Conservation (phyloP, 495 filamentous ascomycete genomes). For the Tuber umbilicatum region DNA sequence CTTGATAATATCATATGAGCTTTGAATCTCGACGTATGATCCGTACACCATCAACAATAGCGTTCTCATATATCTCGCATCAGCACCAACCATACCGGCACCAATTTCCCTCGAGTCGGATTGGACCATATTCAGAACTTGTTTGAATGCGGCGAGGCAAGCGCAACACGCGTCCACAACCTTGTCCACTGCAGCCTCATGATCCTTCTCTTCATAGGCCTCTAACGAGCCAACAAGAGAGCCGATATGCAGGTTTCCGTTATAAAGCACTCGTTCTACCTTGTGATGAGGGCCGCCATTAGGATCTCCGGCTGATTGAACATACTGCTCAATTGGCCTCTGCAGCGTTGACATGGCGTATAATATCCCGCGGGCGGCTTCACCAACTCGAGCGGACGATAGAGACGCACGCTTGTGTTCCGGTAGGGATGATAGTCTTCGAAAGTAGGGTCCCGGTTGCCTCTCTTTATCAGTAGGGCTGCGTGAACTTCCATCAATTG, state of each 20-base stretch:
- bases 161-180: slow-evolving; percentile 60
- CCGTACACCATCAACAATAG: slow-evolving; percentile 74
- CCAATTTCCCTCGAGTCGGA: slow-evolving; percentile 65
- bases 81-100: slow-evolving; percentile 51
- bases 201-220: slow-evolving; percentile 38
- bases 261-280: slow-evolving; percentile 37
- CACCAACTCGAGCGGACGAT: slow-evolving; percentile 59
- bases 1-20: slow-evolving; percentile 35
- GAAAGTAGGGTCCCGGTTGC: slow-evolving; percentile 55
- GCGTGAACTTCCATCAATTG: slow-evolving; percentile 16
- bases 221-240: slow-evolving; percentile 38
- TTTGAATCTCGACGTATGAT: slow-evolving; percentile 65
- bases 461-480: slow-evolving; percentile 45
- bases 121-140: slow-evolving; percentile 64
- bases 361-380: slow-evolving; percentile 77
- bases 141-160: slow-evolving; percentile 68
- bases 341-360: slow-evolving; percentile 57
- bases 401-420: slow-evolving; percentile 64
- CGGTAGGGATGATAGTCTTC: slow-evolving; percentile 74
- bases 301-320: slow-evolving; percentile 32
- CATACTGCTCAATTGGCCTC: slow-evolving; percentile 39
- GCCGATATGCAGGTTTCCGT: slow-evolving; percentile 37
- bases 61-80: slow-evolving; percentile 72
- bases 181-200: slow-evolving; percentile 48
- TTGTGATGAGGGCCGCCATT: slow-evolving; percentile 28